Percentiles rank a stretch among this genome's conserved stretches.
phyloP scores from a whole-genome alignment of 371 early-diverging fungal genomes.

The Mortierella sp. region DNA sequence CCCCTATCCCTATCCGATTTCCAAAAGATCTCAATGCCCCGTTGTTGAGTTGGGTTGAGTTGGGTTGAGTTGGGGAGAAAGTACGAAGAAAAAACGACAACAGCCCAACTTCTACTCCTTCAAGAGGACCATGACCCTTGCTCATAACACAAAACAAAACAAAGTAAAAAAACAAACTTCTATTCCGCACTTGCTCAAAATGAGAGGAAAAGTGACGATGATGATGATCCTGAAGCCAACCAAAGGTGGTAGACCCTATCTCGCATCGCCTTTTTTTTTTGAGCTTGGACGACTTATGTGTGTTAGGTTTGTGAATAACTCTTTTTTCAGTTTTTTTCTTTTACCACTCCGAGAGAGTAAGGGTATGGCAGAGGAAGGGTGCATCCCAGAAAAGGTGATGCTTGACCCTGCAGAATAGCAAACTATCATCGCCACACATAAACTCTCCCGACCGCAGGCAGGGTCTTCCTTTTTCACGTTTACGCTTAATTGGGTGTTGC shows the following conservation, averaged over 20 bases:
- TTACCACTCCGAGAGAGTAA: not conserved
- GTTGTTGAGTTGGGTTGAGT: not conserved
- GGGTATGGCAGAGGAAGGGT: not conserved
- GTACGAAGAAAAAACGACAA: not conserved
- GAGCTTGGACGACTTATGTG: not conserved
- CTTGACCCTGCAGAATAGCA: slow-evolving; percentile 2
- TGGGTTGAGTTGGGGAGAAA: not conserved
- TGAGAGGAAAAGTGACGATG: not conserved
- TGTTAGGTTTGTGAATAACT: not conserved
- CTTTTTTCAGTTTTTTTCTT: not conserved
- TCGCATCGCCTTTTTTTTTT: not conserved
- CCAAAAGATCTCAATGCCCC: slow-evolving; percentile 1
- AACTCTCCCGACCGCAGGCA: not conserved
- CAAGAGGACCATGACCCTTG: not conserved
- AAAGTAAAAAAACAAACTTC: not conserved
- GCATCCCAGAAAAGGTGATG: not conserved
- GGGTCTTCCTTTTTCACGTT: not conserved
- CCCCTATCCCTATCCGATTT: not conserved
- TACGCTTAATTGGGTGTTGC: not conserved
- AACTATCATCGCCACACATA: not conserved
- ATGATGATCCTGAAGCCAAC: not conserved
- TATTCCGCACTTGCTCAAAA: not conserved
- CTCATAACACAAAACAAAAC: not conserved
- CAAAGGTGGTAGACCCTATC: not conserved
- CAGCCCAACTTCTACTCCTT: not conserved